These are phyloP conservation scores for Sarocladium brachiariae DNA, from an alignment of 2,329 filamentous ascomycete genomes.

Conservation along the genomic window DNA sequence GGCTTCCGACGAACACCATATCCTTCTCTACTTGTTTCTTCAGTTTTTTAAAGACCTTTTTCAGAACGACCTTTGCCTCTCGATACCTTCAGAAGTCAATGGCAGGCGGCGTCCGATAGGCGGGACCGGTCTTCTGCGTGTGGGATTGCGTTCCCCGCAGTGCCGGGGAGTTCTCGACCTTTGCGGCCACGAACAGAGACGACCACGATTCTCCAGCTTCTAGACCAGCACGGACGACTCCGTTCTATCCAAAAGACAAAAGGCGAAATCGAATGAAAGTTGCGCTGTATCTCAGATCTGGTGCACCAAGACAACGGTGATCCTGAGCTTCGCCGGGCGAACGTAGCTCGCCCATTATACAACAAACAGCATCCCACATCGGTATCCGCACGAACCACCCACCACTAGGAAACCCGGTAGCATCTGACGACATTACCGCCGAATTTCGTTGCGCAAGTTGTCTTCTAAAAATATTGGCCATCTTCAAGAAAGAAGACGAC, in stretches of 20 bases:
- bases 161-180: conserved; percentile 32
- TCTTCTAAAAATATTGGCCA: too few species aligned
- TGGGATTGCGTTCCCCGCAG: conserved; percentile 51
- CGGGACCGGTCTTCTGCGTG: conserved; percentile 48
- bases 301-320: background rate
- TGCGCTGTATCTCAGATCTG: background rate
- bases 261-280: background rate
- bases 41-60: background rate
- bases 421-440: background rate
- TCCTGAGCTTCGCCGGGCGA: conserved; percentile 1
- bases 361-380: too few species aligned
- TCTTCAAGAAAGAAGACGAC: background rate
- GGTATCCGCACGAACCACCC: too few species aligned
- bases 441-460: too few species aligned
- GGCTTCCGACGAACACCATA: background rate
- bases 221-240: background rate
- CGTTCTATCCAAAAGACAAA: background rate
- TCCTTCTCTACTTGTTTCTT: background rate
- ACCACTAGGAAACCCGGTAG: background rate
- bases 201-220: background rate
- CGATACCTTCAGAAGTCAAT: conserved; percentile 37
- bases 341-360: background rate
- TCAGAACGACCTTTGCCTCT: background rate
- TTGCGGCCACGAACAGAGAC: conserved; percentile 7
- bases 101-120: conserved; percentile 50